phyloP scores from a whole-genome alignment of 495 filamentous ascomycete genomes.

The Penicillium macrosclerotiorum region DNA sequence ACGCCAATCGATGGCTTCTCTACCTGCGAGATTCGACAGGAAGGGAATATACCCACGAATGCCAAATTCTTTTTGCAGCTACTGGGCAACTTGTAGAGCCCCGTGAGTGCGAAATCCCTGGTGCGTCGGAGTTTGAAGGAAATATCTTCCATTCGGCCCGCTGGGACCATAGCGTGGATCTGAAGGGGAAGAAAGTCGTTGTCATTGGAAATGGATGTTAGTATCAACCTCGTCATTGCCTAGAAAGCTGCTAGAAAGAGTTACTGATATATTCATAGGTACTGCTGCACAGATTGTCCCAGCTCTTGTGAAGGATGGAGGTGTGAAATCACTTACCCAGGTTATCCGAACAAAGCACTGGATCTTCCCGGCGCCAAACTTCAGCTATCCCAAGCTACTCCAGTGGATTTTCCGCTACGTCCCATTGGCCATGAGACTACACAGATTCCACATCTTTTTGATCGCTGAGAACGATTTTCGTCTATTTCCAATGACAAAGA shows the following conservation, averaged over 20 bases:
- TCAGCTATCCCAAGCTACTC: constrained; percentile 14
- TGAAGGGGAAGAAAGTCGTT: constrained; percentile 55
- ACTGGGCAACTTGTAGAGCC: constrained; percentile 47
- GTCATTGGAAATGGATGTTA: constrained; percentile 52
- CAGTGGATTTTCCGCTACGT: constrained; percentile 25
- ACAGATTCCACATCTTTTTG: constrained; percentile 23
- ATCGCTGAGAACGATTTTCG: constrained; percentile 34
- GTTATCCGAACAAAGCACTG: constrained; percentile 31
- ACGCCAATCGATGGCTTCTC: constrained; percentile 42
- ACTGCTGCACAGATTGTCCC: constrained; percentile 48
- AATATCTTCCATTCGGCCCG: constrained; percentile 56
- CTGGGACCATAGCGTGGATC: constrained; percentile 56
- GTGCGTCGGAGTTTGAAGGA: constrained; percentile 47
- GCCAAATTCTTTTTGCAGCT: constrained; percentile 48
- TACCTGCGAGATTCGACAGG: constrained; percentile 34
- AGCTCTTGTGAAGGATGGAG: constrained; percentile 21
- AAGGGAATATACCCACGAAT: constrained; percentile 28
- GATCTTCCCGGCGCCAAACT: constrained; percentile 19
- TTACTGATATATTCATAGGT: constrained; percentile 25
- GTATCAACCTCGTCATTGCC: too few relatives aligned
- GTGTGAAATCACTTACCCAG: constrained; percentile 22
- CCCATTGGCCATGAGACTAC: constrained; percentile 24
- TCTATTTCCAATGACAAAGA: constrained; percentile 30
- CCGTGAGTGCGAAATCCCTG: constrained; percentile 46
- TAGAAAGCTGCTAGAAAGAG: too few relatives aligned